These are phyloP conservation scores for Planoprotostelium fungivorum DNA, from an alignment of 78 protist genomes.

Conservation along the genomic window DNA sequence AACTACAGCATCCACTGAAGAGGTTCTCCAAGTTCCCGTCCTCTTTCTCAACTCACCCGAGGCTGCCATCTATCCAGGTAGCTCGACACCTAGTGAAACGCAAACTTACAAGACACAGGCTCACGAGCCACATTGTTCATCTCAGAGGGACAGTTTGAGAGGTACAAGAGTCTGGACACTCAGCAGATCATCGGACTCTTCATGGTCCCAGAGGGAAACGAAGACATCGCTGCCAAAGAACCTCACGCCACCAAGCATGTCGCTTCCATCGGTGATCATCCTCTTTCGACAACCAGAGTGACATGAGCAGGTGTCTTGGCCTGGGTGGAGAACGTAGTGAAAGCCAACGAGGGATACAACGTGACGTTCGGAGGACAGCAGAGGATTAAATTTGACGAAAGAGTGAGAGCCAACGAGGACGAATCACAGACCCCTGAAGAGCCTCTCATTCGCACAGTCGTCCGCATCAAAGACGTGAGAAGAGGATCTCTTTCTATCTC, in stretches of 20 bases:
- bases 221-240: background rate
- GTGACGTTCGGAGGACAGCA: background rate
- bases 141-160: background rate
- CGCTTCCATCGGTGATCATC: background rate
- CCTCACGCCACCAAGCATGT: background rate
- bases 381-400: background rate
- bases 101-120: background rate
- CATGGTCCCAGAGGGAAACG: background rate
- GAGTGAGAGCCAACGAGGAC: background rate
- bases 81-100: background rate
- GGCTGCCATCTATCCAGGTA: background rate
- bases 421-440: background rate
- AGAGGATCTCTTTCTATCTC: background rate
- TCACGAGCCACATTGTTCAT: background rate
- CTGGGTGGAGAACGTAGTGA: background rate
- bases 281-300: too few relatives aligned
- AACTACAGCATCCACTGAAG: too few relatives aligned
- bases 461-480: background rate
- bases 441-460: background rate
- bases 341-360: background rate
- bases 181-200: background rate
- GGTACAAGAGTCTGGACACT: background rate
- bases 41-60: background rate
- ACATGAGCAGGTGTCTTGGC: background rate
- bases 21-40: background rate